Evolutionary conservation across 2,329 filamentous ascomycete species (phyloP).

Genomic region (Sclerotinia borealis): DNA sequence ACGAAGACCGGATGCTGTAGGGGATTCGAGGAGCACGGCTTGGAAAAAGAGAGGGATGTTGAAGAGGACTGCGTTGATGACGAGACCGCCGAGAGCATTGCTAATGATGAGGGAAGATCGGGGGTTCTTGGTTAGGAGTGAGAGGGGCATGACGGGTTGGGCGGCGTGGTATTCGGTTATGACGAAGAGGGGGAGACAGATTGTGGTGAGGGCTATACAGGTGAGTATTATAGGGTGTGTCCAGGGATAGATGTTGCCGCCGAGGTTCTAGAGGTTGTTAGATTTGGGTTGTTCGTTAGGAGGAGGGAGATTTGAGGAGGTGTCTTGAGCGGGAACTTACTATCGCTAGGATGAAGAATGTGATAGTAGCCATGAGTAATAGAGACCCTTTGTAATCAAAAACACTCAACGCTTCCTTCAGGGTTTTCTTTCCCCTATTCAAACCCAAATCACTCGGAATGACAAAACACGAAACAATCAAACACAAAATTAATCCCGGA

Average conservation of each 20-base stretch:
- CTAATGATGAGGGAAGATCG: conserved; percentile 52
- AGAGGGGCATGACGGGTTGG: conserved; percentile 55
- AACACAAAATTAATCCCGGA: conserved; percentile 42
- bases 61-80: conserved; percentile 52
- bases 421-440: conserved; percentile 38
- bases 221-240: conserved; percentile 51
- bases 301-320: not conserved
- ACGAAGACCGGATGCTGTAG: conserved; percentile 66
- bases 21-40: conserved; percentile 62
- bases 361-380: conserved; percentile 46
- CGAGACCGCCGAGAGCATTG: conserved; percentile 46
- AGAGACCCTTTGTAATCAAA: conserved; percentile 54
- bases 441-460: conserved; percentile 50
- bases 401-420: conserved; percentile 44
- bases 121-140: conserved; percentile 44
- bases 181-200: conserved; percentile 47
- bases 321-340: conserved; percentile 34
- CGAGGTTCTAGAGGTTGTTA: conserved; percentile 43
- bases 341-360: conserved; percentile 51
- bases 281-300: not conserved
- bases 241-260: conserved; percentile 60
- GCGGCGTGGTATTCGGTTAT: conserved; percentile 44
- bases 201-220: conserved; percentile 43
- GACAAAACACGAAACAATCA: conserved; percentile 40
- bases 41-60: conserved; percentile 71